Base-by-base conservation (phyloP, 352 stramenopile species). In the Pythium plurisporium region DNA sequence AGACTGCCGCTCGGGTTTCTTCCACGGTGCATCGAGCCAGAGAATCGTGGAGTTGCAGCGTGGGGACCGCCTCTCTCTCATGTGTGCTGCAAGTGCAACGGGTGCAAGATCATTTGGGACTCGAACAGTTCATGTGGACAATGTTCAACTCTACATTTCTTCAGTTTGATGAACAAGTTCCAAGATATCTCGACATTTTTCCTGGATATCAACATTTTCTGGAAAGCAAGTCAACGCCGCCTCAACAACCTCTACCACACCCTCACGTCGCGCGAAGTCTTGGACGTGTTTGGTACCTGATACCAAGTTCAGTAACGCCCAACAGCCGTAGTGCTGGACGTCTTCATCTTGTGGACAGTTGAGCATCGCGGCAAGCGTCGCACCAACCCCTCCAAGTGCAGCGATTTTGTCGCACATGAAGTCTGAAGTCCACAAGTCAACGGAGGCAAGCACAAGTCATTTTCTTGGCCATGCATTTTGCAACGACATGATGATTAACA, bases 191-290 rank as follows among this genome's bases (percentile, higher is more conserved):
- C 46, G 36, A 17, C 62, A 66, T 58, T 91, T 93, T 46, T 96
- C 82, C 55, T 91, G 79, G 48, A 97, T 91, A 0, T 69, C 74
- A 17, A 67, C 37, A 44, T 96, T 70, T 7, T 91, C 78, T 11
- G 82, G 63, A 62, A 96, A 95, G 25, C 86, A 94, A 15, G 78
- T 84, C 52, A 91, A 71, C 0, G 88, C 82, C 17, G 85, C 75
- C 45, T 96, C 74, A 9, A 82, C 73, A 11, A 96, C 88, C 62
- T 96, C 83, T 15, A 84, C 70, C 3, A 91, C 88, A 2, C 82
- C 79, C 58, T 89, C 82, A 43, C 55, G 74, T 12, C 70, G 70
- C 8, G 77, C 82, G 67, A 87, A 91, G 10, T 69, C 52, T 55
- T 76, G 75, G 11, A 91, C 61, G 15, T 66, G 54, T 1, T 70